Evolutionary conservation across 2,329 filamentous ascomycete genomes (phyloP).

Genomic region (Curvularia sp.): DNA sequence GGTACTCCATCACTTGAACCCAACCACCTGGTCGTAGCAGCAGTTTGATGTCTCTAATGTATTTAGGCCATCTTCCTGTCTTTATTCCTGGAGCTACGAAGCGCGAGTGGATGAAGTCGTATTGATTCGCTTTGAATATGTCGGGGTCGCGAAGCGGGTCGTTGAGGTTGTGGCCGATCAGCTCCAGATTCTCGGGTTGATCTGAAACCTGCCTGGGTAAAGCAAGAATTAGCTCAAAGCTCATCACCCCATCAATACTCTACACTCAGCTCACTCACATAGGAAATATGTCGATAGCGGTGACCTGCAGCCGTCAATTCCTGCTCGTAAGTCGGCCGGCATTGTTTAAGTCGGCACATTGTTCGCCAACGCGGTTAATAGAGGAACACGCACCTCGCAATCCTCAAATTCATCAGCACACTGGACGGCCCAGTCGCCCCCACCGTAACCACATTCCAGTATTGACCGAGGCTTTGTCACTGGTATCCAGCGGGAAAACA

Average conservation of each 20-base stretch:
- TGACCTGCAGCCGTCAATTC: slow-evolving; percentile 43
- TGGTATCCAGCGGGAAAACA: slow-evolving; percentile 42
- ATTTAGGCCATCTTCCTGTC: slow-evolving; percentile 73
- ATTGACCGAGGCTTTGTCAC: slow-evolving; percentile 41
- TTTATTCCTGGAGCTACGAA: slow-evolving; percentile 76
- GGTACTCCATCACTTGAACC: slow-evolving; percentile 88
- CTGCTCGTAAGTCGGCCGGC: not conserved
- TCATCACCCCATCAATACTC: not conserved
- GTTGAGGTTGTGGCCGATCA: slow-evolving; percentile 50
- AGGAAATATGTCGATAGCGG: slow-evolving; percentile 50
- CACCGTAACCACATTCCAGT: slow-evolving; percentile 52
- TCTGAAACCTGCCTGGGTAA: slow-evolving; percentile 36
- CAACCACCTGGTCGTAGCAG: slow-evolving; percentile 79
- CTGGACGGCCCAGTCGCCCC: slow-evolving; percentile 48
- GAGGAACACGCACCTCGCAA: slow-evolving; percentile 45
- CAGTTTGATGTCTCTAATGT: slow-evolving; percentile 76
- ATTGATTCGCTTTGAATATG: slow-evolving; percentile 70
- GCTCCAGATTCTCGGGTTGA: slow-evolving; percentile 49
- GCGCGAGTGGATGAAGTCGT: slow-evolving; percentile 84
- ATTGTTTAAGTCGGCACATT: not conserved
- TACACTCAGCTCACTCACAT: slow-evolving; percentile 15
- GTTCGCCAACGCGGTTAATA: not conserved
- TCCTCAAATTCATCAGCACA: slow-evolving; percentile 49
- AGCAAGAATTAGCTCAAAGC: not conserved
- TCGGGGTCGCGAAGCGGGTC: slow-evolving; percentile 47